These are phyloP conservation scores for Eustoma russellianum DNA, from an alignment of 257 asterid species.

Conservation along the genomic window DNA sequence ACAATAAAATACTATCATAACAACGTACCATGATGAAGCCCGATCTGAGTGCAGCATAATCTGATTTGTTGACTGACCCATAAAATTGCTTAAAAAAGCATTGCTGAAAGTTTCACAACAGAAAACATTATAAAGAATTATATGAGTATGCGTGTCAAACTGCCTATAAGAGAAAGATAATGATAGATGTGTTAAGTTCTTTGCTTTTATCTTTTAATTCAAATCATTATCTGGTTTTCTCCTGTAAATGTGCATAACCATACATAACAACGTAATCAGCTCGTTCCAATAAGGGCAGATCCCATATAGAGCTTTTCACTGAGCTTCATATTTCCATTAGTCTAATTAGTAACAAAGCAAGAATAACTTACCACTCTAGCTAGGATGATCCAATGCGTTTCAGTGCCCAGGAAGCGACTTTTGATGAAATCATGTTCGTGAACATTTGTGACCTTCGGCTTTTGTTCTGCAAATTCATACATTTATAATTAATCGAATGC, in stretches of 20 bases:
- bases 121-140: not conserved
- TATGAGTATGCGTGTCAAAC: not conserved
- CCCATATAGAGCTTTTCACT: too few species aligned
- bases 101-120: conserved; percentile 43
- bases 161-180: not conserved
- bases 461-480: conserved; percentile 43
- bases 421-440: conserved; percentile 83
- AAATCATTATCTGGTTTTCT: too few species aligned
- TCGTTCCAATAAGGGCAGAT: too few species aligned
- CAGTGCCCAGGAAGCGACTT: conserved; percentile 67
- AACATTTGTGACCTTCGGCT: conserved; percentile 63
- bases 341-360: not conserved
- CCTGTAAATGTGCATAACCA: too few species aligned
- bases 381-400: conserved; percentile 38
- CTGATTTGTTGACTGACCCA: conserved; percentile 88
- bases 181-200: too few species aligned
- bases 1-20: not conserved
- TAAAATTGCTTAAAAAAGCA: conserved; percentile 81
- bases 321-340: too few species aligned
- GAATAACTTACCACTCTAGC: conserved; percentile 77
- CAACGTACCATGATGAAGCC: conserved; percentile 78
- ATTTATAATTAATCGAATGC: too few species aligned
- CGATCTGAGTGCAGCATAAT: conserved; percentile 71
- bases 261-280: too few species aligned
- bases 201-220: too few species aligned